Base-by-base conservation (phyloP, 495 filamentous ascomycete genomes). In the Trichoderma orchidacearum region DNA sequence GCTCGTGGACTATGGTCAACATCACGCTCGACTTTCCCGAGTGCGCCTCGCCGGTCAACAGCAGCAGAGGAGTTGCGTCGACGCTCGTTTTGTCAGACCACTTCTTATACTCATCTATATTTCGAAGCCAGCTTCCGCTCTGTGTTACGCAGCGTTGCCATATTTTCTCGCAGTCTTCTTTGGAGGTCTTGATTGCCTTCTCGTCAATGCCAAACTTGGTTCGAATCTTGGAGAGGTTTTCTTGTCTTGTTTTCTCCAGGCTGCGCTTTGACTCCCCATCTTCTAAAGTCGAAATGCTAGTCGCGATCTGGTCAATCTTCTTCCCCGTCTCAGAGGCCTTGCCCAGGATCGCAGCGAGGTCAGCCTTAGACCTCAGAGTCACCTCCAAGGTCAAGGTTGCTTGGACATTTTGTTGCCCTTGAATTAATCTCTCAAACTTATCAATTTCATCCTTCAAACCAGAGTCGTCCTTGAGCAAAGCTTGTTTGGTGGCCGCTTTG, bases 11-110 rank as follows among this genome's bases (percentile, higher is more conserved):
- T 21, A 61, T 61, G 1, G 56, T 57, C 23, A 60, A 63, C 3
- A 64, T 36, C 11, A 61, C 30, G 18, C 54, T 56, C 5, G 63
- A 57, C 38, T 65, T 65, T 12, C 63, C 63, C 31, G 63, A 59
- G 41, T 59, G 57, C 23, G 61, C 54, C 11, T 54, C 56, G 2
- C 63, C 63, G 12, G 59, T 65, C 25, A 65, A 23, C 3, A 66
- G 29, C 6, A 66, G 35, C 5, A 63, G 21, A 6, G 36, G 36
- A 6, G 1, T 41, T 41, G 36, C 36, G 8, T 41, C 36, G n/a
- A n/a, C 8, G 9, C 1, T 17, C 6, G 36, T 17, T 17, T 41
- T 41, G n/a, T 41, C 36, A 18, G 36, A 21, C 36, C 36, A 41
- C n/a, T 41, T 41, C n/a, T 41, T 41, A 17, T 41, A 41, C 3